These are phyloP conservation scores for Trichoderma sp. DNA, from an alignment of 2,329 filamentous ascomycete genomes.

Conservation along the genomic window DNA sequence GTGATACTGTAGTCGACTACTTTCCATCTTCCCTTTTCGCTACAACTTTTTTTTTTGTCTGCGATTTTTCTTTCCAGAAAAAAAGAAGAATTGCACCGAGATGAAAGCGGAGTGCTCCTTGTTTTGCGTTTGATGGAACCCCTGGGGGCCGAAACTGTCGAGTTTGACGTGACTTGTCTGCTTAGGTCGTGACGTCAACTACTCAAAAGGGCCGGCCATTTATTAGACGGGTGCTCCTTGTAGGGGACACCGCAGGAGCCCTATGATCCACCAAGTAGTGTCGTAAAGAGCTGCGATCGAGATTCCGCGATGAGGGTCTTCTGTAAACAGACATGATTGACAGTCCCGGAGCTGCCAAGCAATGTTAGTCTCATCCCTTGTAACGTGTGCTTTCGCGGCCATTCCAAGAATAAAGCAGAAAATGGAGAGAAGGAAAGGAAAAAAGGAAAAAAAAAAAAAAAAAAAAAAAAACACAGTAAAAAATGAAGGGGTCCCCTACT, in stretches of 20 bases:
- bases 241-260: slow-evolving; percentile 7
- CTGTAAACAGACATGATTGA: neutral
- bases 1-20: neutral
- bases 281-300: slow-evolving; percentile 33
- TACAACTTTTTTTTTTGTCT: neutral
- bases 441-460: neutral
- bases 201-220: neutral
- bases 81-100: neutral
- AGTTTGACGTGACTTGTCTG: slow-evolving; percentile 23
- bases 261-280: slow-evolving; percentile 27
- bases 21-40: neutral
- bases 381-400: slow-evolving; percentile 2
- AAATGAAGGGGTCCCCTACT: slow-evolving; percentile 5
- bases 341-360: neutral
- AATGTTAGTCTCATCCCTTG: neutral
- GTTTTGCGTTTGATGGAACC: neutral
- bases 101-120: slow-evolving; percentile 5
- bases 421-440: neutral
- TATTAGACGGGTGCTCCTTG: neutral
- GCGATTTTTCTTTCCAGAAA: neutral
- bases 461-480: neutral
- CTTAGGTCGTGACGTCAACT: slow-evolving; percentile 32
- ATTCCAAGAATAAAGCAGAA: neutral
- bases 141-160: neutral
- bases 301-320: slow-evolving; percentile 37